Conservation (phyloP, 2,329 filamentous ascomycete species). For the Penicillium sp. region DNA sequence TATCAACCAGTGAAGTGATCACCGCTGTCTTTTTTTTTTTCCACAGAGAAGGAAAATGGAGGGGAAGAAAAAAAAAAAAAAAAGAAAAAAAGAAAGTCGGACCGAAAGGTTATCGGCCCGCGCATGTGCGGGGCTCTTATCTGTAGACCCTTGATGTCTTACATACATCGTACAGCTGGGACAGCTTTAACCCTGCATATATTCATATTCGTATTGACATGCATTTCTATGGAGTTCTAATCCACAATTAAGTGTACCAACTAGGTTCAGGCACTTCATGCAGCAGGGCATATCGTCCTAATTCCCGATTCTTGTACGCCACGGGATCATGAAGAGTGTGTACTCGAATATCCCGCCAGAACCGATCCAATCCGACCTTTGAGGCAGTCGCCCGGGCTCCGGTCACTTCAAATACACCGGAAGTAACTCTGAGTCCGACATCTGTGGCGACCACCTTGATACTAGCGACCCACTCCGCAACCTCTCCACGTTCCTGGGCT, state of each 20-base stretch:
- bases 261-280: slow-evolving; percentile 57
- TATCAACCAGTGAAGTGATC: neutral
- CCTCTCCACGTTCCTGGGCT: slow-evolving; percentile 55
- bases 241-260: slow-evolving; percentile 54
- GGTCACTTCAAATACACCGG: slow-evolving; percentile 64
- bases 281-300: slow-evolving; percentile 58
- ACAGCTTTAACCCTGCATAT: neutral
- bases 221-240: neutral
- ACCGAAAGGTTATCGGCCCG: slow-evolving; percentile 12
- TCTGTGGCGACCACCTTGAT: slow-evolving; percentile 64
- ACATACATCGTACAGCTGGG: neutral
- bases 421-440: slow-evolving; percentile 56
- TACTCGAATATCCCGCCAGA: slow-evolving; percentile 65
- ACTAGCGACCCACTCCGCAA: slow-evolving; percentile 62
- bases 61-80: slow-evolving; percentile 3
- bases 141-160: neutral
- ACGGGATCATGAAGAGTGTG: slow-evolving; percentile 67
- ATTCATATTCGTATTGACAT: neutral
- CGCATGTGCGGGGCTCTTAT: neutral
- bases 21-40: neutral
- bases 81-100: slow-evolving; percentile 14
- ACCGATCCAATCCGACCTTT: slow-evolving; percentile 62
- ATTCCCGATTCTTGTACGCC: slow-evolving; percentile 63
- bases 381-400: slow-evolving; percentile 57
- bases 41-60: neutral